Percentiles rank a stretch among this genome's conserved stretches.
These are phyloP conservation scores for Neonectria coccinea DNA, from an alignment of 2,329 filamentous ascomycete genomes.

Conservation along the genomic window DNA sequence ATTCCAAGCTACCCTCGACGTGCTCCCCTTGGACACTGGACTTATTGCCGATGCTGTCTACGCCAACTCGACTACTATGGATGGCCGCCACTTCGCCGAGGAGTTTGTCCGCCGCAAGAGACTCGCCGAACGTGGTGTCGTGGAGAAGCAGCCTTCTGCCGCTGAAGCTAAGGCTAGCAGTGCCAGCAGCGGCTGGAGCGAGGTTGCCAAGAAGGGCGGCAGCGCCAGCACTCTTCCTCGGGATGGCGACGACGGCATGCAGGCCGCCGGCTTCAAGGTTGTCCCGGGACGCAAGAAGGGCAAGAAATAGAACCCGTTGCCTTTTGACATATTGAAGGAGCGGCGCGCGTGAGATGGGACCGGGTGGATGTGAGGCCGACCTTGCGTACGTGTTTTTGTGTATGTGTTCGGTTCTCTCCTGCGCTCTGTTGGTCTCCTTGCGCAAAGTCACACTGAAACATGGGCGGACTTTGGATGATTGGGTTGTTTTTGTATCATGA, in stretches of 20 bases:
- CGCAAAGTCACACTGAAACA: background rate
- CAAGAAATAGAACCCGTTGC: constrained; percentile 67
- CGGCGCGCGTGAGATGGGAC: constrained; percentile 21
- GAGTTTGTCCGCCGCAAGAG: constrained; percentile 95
- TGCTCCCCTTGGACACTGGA: constrained; percentile 80
- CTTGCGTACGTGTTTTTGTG: background rate
- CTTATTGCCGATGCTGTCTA: constrained; percentile 94
- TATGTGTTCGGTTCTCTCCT: background rate
- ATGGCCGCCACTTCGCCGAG: constrained; percentile 91
- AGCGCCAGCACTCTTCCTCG: constrained; percentile 52
- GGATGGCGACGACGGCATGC: constrained; percentile 59
- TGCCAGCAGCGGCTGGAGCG: constrained; percentile 83
- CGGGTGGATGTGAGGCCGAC: background rate
- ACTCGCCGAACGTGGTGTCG: constrained; percentile 90
- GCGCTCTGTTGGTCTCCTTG: too few relatives aligned
- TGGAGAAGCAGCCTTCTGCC: constrained; percentile 75
- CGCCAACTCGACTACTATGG: constrained; percentile 86
- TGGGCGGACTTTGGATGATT: constrained; percentile 1
- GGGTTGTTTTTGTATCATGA: constrained; percentile 19
- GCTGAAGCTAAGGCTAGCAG: constrained; percentile 62
- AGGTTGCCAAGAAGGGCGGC: constrained; percentile 93
- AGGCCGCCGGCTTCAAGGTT: constrained; percentile 82
- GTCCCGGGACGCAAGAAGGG: constrained; percentile 94
- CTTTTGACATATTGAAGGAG: constrained; percentile 29
- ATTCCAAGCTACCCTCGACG: constrained; percentile 81